Evolutionary conservation across 371 early-diverging fungal species (phyloP).

Genomic region (Amoeboaphelidium protococcarum): DNA sequence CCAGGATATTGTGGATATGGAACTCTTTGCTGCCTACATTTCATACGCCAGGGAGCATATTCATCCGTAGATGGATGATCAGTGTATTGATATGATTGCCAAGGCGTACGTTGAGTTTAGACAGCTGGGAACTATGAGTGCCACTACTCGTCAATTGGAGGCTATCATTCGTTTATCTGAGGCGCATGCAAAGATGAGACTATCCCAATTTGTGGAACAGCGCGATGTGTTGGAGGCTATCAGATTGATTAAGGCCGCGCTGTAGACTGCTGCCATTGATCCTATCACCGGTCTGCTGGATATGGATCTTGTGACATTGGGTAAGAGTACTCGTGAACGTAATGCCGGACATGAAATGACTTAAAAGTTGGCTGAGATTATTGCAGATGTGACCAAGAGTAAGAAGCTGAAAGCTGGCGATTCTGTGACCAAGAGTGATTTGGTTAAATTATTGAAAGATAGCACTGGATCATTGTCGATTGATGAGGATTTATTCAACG

Average conservation of each 20-base stretch:
- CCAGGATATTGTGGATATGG: conserved; percentile 23
- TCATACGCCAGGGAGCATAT: conserved; percentile 56
- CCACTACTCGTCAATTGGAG: conserved; percentile 97
- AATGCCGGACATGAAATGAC: no score
- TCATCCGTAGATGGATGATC: conserved; percentile 46
- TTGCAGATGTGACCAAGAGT: no score
- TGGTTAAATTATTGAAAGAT: no score
- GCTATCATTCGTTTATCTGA: conserved; percentile 95
- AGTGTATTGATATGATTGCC: conserved; percentile 34
- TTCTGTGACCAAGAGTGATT: no score
- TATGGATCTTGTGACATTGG: conserved; percentile 84
- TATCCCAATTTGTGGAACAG: conserved; percentile 36
- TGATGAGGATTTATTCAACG: no score
- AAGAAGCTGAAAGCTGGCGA: no score
- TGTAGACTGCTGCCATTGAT: conserved; percentile 89
- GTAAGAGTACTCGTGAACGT: conserved; percentile 18
- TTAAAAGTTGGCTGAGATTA: no score
- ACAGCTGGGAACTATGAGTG: conserved; percentile 65
- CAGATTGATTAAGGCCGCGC: conserved; percentile 59
- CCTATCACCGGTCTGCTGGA: conserved; percentile 94
- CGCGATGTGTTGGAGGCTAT: conserved; percentile 57
- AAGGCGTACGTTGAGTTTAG: conserved; percentile 71
- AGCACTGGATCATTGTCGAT: no score
- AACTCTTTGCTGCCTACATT: conserved; percentile 27
- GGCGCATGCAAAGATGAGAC: conserved; percentile 86